A percentile compares a stretch with the other conserved stretches of the same genome.
These are phyloP conservation scores for Amyloporia xantha DNA, from an alignment of 768 basidiomycete genomes.

Conservation along the genomic window DNA sequence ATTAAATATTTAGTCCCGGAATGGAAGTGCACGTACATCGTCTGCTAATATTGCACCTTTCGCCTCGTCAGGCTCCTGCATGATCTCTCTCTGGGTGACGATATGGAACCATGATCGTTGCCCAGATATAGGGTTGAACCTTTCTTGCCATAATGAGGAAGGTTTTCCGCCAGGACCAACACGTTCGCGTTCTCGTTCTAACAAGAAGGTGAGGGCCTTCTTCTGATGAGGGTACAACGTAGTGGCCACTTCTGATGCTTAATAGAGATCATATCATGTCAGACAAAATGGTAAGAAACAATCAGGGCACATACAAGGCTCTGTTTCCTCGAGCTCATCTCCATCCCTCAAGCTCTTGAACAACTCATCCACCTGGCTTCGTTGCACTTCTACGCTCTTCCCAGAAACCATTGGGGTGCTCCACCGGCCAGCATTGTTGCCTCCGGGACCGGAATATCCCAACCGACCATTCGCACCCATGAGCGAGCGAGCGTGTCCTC, in stretches of 20 bases:
- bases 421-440: slow-evolving; percentile 41
- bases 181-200: slow-evolving; percentile 78
- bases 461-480: slow-evolving; percentile 34
- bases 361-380: slow-evolving; percentile 89
- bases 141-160: slow-evolving; percentile 67
- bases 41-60: slow-evolving; percentile 94
- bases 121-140: slow-evolving; percentile 41
- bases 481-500: slow-evolving; percentile 45
- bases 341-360: slow-evolving; percentile 86
- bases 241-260: slow-evolving; percentile 72
- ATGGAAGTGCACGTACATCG: slow-evolving; percentile 74
- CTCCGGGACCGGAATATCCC: slow-evolving; percentile 35
- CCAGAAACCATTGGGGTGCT: slow-evolving; percentile 46
- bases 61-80: slow-evolving; percentile 58
- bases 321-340: slow-evolving; percentile 80
- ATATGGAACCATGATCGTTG: slow-evolving; percentile 68
- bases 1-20: slow-evolving; percentile 11
- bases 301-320: slow-evolving; percentile 51
- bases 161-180: slow-evolving; percentile 46
- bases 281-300: slow-evolving; percentile 2
- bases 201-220: slow-evolving; percentile 91
- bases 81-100: slow-evolving; percentile 75
- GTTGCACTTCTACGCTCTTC: slow-evolving; percentile 86
- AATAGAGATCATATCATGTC: not conserved
- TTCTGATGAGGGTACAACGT: slow-evolving; percentile 95